Evolutionary conservation across 169 alveolate species (phyloP).

Genomic region (Plasmodium vivax): DNA sequence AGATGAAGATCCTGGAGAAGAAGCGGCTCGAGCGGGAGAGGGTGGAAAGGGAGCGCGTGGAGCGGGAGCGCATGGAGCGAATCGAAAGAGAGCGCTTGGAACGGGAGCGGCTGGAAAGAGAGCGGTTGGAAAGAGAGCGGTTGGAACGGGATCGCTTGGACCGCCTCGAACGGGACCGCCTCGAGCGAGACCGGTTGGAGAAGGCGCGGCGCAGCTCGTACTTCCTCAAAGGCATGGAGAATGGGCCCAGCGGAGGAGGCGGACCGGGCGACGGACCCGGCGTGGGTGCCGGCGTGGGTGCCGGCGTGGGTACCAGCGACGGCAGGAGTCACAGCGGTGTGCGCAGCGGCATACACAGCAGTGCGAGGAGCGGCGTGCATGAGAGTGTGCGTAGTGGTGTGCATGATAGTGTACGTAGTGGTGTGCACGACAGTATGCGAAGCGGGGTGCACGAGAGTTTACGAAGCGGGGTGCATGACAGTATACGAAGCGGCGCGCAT

Average conservation of each 20-base stretch:
- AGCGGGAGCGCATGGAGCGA: neutral
- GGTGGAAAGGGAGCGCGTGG: neutral
- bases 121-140: neutral
- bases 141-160: neutral
- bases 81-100: slow-evolving; percentile 13
- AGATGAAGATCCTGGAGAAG: slow-evolving; percentile 61
- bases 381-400: neutral
- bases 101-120: slow-evolving; percentile 20
- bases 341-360: neutral
- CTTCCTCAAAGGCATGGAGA: neutral
- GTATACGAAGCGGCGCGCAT: neutral
- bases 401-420: neutral
- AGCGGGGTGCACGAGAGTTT: neutral
- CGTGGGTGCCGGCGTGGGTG: neutral
- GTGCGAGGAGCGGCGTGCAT: neutral
- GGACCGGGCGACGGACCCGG: neutral
- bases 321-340: slow-evolving; percentile 2
- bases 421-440: neutral
- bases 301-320: neutral
- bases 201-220: neutral
- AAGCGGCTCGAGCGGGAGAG: slow-evolving; percentile 30
- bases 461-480: neutral
- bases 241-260: neutral
- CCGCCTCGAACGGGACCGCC: neutral
- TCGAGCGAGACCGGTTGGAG: neutral